Evolutionary conservation across 768 basidiomycete genomes (phyloP), one percentile per base, ranked within the genome.

Genomic region (Russula ochroleuca): DNA sequence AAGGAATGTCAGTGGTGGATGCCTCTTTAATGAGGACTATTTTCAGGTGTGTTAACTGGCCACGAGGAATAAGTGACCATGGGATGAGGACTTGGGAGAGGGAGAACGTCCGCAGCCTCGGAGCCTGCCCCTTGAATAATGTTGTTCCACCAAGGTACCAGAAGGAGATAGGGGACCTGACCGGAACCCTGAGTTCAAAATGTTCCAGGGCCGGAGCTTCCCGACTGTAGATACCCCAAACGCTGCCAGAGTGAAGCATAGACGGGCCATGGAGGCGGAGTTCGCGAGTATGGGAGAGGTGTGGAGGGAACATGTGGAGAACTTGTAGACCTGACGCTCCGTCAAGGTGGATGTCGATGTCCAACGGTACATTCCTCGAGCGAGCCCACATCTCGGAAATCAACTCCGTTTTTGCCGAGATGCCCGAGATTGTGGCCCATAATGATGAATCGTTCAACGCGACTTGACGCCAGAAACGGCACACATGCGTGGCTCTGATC

Each of bases 381-480:
- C 63, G 66, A 40, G 17, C 33, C 3, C 64, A 10, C 48, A 21
- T 52, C 49, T 65, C 63, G 23, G 53, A 4, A 6, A 51, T 31
- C 53, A 62, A 64, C 3, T 15, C 6, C 9, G 10, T 9, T 13
- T n/a, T 56, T 15, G 14, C 13, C 9, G 38, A 38, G 13, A 38
- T 23, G 1, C 57, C 57, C 11, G 19, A 31, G 21, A 66, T 35
- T 5, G 35, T 43, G 40, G 43, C 33, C 65, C 65, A 64, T 23
- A 61, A 45, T 3, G 40, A 38, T 11, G 66, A 35, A 14, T 67
- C 51, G 11, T 53, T 48, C 15, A 67, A 31, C n/a, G 66, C 54
- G 10, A 63, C 48, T 9, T 59, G 51, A 37, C 63, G 63, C 66
- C 66, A 67, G 41, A 56, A 48, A 13, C 28, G 63, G 49, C 66